Conservation (phyloP, 805 yeast species). For the Starmerella vitae region DNA sequence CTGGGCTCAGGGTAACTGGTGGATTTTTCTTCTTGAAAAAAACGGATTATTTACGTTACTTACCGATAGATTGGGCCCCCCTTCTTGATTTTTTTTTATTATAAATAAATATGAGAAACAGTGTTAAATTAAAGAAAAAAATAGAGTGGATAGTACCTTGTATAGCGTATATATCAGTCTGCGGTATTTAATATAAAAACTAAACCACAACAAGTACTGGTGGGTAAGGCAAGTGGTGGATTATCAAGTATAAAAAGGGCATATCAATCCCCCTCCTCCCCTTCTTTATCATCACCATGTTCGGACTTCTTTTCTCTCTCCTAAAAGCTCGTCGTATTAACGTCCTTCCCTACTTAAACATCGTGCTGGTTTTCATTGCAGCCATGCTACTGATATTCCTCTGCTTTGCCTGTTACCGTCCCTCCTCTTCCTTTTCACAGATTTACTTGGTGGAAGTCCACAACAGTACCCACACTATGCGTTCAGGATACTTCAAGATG, state of each 20-base stretch:
- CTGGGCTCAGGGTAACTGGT: no score
- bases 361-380: slow-evolving; percentile 7
- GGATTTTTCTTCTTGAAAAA: no score
- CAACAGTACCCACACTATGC: background rate
- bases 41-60: no score
- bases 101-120: no score
- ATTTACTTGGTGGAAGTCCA: slow-evolving; percentile 7
- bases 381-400: slow-evolving; percentile 9
- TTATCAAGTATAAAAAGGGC: background rate
- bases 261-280: no score
- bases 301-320: background rate
- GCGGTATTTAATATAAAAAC: no score
- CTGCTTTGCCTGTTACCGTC: slow-evolving; percentile 7
- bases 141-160: no score
- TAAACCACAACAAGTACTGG: background rate
- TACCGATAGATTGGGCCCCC: no score
- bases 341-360: background rate
- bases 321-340: background rate
- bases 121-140: no score
- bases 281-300: background rate
- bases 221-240: background rate
- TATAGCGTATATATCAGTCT: no score
- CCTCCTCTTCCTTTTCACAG: slow-evolving; percentile 6
- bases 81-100: no score
- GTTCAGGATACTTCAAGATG: slow-evolving; percentile 11